Percentiles rank a stretch among this genome's conserved stretches.
phyloP scores from a whole-genome alignment of 768 basidiomycete species.

The Mycena haematopus region DNA sequence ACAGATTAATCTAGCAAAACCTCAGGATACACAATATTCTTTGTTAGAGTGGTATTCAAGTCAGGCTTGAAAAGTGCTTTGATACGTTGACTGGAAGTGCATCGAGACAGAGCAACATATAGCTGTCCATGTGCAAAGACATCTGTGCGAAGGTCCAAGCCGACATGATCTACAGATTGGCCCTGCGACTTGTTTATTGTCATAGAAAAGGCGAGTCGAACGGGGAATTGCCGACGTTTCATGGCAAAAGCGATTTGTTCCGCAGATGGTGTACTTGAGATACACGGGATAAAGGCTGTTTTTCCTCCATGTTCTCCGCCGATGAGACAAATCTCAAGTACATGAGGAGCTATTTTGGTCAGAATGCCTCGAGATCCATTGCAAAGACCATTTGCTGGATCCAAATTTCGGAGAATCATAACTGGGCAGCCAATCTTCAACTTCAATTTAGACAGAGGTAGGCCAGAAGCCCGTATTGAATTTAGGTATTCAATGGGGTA shows the following conservation, averaged over 20 bases:
- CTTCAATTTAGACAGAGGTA: neutral
- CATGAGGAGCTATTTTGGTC: neutral
- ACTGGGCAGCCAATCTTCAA: neutral
- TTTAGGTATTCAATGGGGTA: conserved; percentile 26
- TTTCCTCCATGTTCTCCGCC: neutral
- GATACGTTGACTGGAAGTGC: conserved; percentile 40
- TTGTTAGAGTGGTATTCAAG: neutral
- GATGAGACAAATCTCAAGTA: neutral
- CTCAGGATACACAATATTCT: conserved; percentile 1
- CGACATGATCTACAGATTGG: neutral
- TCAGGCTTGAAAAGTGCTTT: neutral
- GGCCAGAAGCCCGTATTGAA: neutral
- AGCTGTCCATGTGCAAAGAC: conserved; percentile 6
- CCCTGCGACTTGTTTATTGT: neutral
- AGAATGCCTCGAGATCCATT: conserved; percentile 1
- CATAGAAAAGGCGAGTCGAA: conserved; percentile 16
- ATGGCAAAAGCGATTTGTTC: neutral
- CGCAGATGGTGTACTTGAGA: neutral
- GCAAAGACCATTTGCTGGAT: neutral
- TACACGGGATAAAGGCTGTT: neutral
- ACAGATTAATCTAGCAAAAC: neutral
- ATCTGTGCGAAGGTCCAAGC: conserved; percentile 1
- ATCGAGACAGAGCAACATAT: conserved; percentile 1
- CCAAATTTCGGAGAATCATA: neutral
- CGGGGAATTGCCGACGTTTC: neutral